Conservation (phyloP, 805 yeast species). For the Yamadazyma insecticola region DNA sequence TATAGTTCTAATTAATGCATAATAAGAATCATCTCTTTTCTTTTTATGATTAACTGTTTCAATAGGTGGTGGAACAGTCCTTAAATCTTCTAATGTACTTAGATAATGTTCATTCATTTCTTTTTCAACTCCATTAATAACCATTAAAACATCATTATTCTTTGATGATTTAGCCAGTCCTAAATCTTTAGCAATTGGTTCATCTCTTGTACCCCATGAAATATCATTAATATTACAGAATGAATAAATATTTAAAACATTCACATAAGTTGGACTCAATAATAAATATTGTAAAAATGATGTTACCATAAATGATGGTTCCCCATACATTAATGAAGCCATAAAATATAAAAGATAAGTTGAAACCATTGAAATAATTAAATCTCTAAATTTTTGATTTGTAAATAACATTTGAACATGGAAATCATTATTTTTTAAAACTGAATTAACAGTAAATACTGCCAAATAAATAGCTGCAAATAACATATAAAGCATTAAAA, state of each 20-base stretch:
- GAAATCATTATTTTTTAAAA: slow-evolving; percentile 42
- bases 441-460: slow-evolving; percentile 61
- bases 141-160: slow-evolving; percentile 33
- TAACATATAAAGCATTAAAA: slow-evolving; percentile 83
- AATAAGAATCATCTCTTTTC: slow-evolving; percentile 63
- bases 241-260: slow-evolving; percentile 88
- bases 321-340: slow-evolving; percentile 76
- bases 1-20: slow-evolving; percentile 83
- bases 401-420: slow-evolving; percentile 47
- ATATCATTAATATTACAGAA: slow-evolving; percentile 95
- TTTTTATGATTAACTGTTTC: slow-evolving; percentile 17
- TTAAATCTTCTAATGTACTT: slow-evolving; percentile 57
- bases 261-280: slow-evolving; percentile 84
- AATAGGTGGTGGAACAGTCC: slow-evolving; percentile 27
- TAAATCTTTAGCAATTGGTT: slow-evolving; percentile 58
- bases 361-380: slow-evolving; percentile 78
- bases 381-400: slow-evolving; percentile 74
- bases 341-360: slow-evolving; percentile 78
- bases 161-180: slow-evolving; percentile 73
- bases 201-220: slow-evolving; percentile 97
- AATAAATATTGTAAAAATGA: slow-evolving; percentile 80
- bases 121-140: slow-evolving; percentile 60
- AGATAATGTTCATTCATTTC: slow-evolving; percentile 76
- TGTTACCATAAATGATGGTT: slow-evolving; percentile 91
- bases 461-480: slow-evolving; percentile 84